These are phyloP conservation scores for Sorghum bicolor DNA, from an alignment of 176 grass and related monocot genomes.

Conservation along the genomic window Sorghum_bicolor_NCBIv3 NC_012872.2:73627501-73628000, in stretches of 20 bases:
- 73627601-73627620: too few species aligned
- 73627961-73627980: not conserved
- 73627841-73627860: not conserved
- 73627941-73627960: not conserved
- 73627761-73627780: not conserved
- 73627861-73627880: not conserved
- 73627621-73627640: too few species aligned
- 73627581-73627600: too few species aligned
- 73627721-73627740: not conserved
- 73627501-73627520: too few species aligned
- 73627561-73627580: too few species aligned
- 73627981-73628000: not conserved
- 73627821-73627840: not conserved
- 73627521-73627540: too few species aligned
- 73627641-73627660: constrained; percentile 9
- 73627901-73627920: not conserved
- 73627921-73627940: not conserved
- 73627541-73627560: too few species aligned
- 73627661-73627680: not conserved
- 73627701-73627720: not conserved
- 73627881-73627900: not conserved
- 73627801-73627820: not conserved
- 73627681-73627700: not conserved
- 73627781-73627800: not conserved
- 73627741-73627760: not conserved